Conservation (phyloP, 345 rosid genomes). For the Sisymbrium irio region DNA sequence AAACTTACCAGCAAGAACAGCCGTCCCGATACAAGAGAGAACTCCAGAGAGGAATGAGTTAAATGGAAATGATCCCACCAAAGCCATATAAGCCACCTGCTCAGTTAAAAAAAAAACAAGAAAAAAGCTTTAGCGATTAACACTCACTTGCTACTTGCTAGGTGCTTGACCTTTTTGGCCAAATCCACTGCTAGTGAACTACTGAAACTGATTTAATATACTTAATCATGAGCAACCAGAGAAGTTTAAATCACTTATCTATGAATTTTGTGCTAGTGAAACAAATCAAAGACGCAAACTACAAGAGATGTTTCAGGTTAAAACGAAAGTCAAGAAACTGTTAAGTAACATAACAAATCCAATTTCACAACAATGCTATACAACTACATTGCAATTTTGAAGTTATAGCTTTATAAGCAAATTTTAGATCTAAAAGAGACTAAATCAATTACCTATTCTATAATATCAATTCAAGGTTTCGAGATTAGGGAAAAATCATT, state of each 20-base stretch:
- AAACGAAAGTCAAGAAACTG: not conserved
- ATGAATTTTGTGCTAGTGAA: not conserved
- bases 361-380: not conserved
- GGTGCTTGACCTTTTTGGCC: not conserved
- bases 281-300: not conserved
- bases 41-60: conserved; percentile 99
- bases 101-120: conserved; percentile 16
- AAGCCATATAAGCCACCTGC: conserved; percentile 90
- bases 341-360: not conserved
- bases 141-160: not conserved
- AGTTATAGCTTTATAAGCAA: too few relatives aligned
- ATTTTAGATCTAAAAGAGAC: not conserved
- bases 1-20: conserved; percentile 92
- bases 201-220: not conserved
- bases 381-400: conserved; percentile 7
- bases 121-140: not conserved
- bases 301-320: not conserved
- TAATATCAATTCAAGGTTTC: not conserved
- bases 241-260: not conserved
- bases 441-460: not conserved
- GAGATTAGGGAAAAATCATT: not conserved
- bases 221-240: not conserved
- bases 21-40: conserved; percentile 93
- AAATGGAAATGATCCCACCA: conserved; percentile 97
- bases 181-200: not conserved